Percentiles rank a stretch among this genome's conserved stretches.
Conservation (phyloP, 2,329 filamentous ascomycete species). For the Cordyceps farinosa region DNA sequence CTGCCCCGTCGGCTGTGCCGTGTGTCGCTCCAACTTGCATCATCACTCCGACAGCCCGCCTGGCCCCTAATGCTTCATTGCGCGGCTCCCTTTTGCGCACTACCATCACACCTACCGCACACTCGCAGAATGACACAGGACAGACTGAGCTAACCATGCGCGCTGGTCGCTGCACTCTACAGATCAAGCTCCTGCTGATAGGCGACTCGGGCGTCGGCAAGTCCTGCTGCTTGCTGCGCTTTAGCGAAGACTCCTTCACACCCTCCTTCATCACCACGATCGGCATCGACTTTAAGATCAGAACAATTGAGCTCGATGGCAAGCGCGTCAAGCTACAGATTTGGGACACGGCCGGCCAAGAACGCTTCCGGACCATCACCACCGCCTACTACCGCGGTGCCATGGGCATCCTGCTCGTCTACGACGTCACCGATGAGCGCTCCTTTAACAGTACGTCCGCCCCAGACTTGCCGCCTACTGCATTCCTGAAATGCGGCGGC, state of each 20-base stretch:
- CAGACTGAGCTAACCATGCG: background rate
- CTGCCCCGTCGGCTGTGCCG: constrained; percentile 18
- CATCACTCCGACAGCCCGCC: background rate
- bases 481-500: background rate
- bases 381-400: constrained; percentile 98
- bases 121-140: background rate
- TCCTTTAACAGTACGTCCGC: constrained; percentile 80
- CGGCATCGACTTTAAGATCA: constrained; percentile 99
- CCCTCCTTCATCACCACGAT: constrained; percentile 98
- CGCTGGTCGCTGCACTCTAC: constrained; percentile 20
- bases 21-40: background rate
- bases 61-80: background rate
- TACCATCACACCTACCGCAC: constrained; percentile 16
- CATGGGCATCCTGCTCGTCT: constrained; percentile 96
- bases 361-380: constrained; percentile 97
- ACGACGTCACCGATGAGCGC: constrained; percentile 95
- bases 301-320: constrained; percentile 97
- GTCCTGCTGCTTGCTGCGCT: constrained; percentile 92
- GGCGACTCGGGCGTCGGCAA: constrained; percentile 96
- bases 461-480: background rate
- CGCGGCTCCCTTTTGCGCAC: background rate
- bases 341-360: constrained; percentile 98
- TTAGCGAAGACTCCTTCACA: constrained; percentile 96
- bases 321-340: constrained; percentile 99
- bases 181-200: constrained; percentile 97